phyloP scores from a whole-genome alignment of 2,329 filamentous ascomycete genomes.

The Pseudogymnoascus sp. region DNA sequence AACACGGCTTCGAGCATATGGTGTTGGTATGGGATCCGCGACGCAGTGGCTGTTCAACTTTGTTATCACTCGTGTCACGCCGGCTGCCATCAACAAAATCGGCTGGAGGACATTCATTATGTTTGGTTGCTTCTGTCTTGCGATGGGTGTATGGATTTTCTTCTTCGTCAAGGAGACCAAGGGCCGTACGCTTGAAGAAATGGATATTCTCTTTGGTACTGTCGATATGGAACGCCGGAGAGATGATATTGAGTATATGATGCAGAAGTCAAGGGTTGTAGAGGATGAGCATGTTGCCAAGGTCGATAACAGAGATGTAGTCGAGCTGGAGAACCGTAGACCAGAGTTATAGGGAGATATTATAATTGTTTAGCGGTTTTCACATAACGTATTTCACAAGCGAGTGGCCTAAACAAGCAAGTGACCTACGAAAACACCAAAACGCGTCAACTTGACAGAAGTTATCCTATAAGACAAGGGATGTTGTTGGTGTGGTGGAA shows the following conservation, averaged over 20 bases:
- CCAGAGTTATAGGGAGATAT: too few species aligned
- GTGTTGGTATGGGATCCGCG: conserved; percentile 56
- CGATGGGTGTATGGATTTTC: conserved; percentile 38
- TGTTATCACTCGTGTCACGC: conserved; percentile 47
- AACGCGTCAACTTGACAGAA: too few species aligned
- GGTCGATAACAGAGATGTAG: background rate
- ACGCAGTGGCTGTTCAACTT: conserved; percentile 71
- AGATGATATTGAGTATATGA: conserved; percentile 15
- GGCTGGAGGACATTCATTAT: conserved; percentile 42
- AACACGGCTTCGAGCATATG: conserved; percentile 42
- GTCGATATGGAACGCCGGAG: conserved; percentile 12
- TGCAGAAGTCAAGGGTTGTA: background rate
- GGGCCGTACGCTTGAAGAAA: conserved; percentile 58
- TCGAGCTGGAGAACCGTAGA: background rate
- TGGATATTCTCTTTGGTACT: conserved; percentile 26
- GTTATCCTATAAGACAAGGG: background rate
- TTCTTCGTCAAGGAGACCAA: conserved; percentile 62
- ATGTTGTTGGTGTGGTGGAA: background rate
- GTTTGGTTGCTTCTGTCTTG: conserved; percentile 39
- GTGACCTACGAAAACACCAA: too few species aligned
- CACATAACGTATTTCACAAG: too few species aligned
- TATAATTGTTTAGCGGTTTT: too few species aligned
- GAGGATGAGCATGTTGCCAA: background rate
- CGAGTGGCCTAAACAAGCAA: too few species aligned
- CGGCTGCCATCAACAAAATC: conserved; percentile 42